Conservation (phyloP, 2,329 filamentous ascomycete species). For the Fusarium bulbicola region DNA sequence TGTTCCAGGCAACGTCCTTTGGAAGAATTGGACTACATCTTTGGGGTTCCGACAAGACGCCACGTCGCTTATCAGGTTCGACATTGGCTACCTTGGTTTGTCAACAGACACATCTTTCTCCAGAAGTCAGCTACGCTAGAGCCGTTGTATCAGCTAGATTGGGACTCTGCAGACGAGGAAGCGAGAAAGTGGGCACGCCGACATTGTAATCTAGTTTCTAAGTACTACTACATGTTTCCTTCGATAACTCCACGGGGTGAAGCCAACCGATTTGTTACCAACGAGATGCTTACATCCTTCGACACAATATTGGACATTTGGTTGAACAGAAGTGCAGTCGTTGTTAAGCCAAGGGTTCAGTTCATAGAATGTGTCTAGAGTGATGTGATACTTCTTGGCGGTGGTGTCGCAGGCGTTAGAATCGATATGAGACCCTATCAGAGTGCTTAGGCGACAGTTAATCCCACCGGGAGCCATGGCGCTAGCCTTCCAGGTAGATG, state of each 20-base stretch:
- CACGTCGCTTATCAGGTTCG: conserved; percentile 48
- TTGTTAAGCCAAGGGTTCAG: neutral
- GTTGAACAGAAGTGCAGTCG: neutral
- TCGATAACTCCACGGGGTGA: rapidly evolving
- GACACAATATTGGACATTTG: neutral
- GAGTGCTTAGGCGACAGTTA: neutral
- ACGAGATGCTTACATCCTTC: neutral
- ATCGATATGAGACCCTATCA: neutral
- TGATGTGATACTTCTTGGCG: neutral
- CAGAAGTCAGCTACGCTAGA: conserved; percentile 40
- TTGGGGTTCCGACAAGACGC: conserved; percentile 46
- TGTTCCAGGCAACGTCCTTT: conserved; percentile 45
- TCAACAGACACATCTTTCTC: conserved; percentile 44
- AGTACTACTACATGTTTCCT: neutral
- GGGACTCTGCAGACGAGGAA: neutral
- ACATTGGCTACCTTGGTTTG: conserved; percentile 47
- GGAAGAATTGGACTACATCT: conserved; percentile 53
- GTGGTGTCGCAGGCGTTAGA: neutral
- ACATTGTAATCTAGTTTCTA: neutral
- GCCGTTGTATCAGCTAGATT: conserved; percentile 43
- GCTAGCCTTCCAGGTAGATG: neutral
- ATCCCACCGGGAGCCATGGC: neutral
- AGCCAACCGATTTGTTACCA: neutral
- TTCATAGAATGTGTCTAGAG: neutral
- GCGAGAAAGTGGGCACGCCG: neutral